Evolutionary conservation across 306 rosid species (phyloP).

Genomic region (Quercus parvula): DNA sequence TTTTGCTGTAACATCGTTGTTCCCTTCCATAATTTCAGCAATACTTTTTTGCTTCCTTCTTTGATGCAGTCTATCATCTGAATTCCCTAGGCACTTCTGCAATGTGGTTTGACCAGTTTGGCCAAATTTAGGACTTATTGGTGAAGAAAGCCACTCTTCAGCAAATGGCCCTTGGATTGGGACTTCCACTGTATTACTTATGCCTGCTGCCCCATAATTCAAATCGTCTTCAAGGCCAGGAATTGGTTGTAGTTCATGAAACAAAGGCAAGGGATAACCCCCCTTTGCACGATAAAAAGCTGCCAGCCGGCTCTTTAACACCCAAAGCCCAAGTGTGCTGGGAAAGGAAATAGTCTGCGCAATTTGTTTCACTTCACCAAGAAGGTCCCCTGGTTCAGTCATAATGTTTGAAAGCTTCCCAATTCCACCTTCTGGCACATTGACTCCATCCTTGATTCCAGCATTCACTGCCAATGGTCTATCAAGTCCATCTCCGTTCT

Average conservation of each 20-base stretch:
- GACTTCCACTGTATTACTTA: constrained; percentile 29
- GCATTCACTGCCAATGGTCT: constrained; percentile 36
- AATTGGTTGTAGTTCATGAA: constrained; percentile 43
- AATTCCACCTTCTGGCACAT: constrained; percentile 47
- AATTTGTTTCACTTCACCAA: constrained; percentile 49
- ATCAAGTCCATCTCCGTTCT: constrained; percentile 16
- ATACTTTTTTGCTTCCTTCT: constrained; percentile 76
- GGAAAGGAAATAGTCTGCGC: constrained; percentile 19
- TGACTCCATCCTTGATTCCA: constrained; percentile 64
- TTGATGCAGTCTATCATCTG: constrained; percentile 31
- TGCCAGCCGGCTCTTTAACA: constrained; percentile 49
- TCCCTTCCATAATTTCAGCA: constrained; percentile 61
- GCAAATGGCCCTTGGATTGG: constrained; percentile 56
- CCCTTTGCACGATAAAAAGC: constrained; percentile 55
- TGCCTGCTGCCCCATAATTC: constrained; percentile 16
- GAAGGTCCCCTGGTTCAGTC: constrained; percentile 41
- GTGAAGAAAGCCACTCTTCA: constrained; percentile 43
- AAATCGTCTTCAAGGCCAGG: constrained; percentile 57
- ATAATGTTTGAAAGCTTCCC: constrained; percentile 33
- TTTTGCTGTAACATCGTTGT: constrained; percentile 25
- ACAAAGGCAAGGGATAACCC: constrained; percentile 44
- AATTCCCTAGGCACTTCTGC: constrained; percentile 10
- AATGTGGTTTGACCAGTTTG: constrained; percentile 8
- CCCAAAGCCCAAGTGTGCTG: constrained; percentile 44
- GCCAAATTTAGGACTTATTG: constrained; percentile 26